phyloP scores from a whole-genome alignment of 768 basidiomycete species.

The Rhodotorula babjevae region DNA sequence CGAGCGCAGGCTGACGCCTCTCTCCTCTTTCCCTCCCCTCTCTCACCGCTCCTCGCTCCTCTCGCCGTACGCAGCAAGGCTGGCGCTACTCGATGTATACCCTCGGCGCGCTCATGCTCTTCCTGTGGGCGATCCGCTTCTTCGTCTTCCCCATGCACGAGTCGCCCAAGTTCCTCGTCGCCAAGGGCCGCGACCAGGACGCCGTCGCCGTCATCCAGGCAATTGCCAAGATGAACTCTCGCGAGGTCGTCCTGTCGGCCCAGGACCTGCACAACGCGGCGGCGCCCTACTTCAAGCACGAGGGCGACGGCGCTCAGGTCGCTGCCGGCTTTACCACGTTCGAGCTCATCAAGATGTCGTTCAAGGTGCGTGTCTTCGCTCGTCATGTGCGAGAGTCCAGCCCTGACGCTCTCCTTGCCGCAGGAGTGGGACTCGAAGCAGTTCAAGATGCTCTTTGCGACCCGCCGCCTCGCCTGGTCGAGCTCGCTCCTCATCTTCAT shows the following conservation, averaged over 20 bases:
- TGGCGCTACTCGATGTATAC: background rate
- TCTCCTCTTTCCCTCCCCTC: too few relatives aligned
- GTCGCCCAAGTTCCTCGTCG: constrained; percentile 1
- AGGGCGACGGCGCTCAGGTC: too few relatives aligned
- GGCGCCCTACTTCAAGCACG: too few relatives aligned
- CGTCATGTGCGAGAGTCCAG: too few relatives aligned
- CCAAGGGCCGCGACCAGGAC: background rate
- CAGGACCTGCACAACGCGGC: too few relatives aligned
- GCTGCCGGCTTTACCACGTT: too few relatives aligned
- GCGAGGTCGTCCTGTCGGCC: background rate
- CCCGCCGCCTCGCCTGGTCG: background rate
- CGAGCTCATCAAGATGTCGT: too few relatives aligned
- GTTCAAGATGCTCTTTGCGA: background rate
- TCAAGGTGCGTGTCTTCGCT: too few relatives aligned
- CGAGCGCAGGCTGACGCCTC: too few relatives aligned
- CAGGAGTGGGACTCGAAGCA: background rate
- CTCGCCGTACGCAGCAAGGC: background rate
- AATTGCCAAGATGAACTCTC: background rate
- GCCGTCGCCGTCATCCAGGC: background rate
- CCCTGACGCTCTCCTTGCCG: background rate
- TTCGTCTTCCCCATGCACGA: constrained; percentile 1
- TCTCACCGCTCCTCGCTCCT: too few relatives aligned
- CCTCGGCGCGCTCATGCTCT: background rate
- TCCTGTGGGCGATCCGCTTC: background rate
- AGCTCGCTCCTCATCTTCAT: background rate